Evolutionary conservation across 2,329 filamentous ascomycete genomes (phyloP), one percentile per base, ranked within the genome.

Genomic region (Akanthomyces uredinophilus): DNA sequence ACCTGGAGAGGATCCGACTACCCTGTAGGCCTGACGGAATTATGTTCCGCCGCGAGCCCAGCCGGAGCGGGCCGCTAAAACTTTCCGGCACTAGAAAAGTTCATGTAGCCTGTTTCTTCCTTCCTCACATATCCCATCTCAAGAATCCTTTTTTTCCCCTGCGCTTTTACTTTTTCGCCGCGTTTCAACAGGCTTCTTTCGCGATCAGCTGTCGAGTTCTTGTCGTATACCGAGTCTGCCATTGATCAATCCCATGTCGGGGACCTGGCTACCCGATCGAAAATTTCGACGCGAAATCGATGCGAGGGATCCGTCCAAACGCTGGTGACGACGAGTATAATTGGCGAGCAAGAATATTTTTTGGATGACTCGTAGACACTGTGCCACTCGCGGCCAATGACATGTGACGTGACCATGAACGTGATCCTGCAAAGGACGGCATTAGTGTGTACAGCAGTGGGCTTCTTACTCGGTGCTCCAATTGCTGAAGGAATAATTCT

Each of bases 391-490:
- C 6, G 16, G 22, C 10, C 35, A 29, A 46, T 47, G 37, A 53
- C 16, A 39, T 54, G 39, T 43, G 32, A 53, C 49, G 39, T 60
- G 58, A 53, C 16, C 2, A 22, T 47, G 41, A 47, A 14, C 14
- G 32, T 27, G 43, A 57, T 41, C 10, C 32, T 35, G n/a, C 39
- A 46, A 35, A 35, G 7, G 16, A 61, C 51, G 81, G 81, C 81
- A 83, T 83, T 74, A 76, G 81, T 84, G 81, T 84, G 81, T 84
- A 83, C 81, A 82, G 79, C 81, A 79, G 72, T 75, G 80, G 78
- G 79, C 78, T 75, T 74, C 59, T 68, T 72, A 65, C 69, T 72
- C 73, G 70, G 75, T 81, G 79, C 81, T 79, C 78, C 71, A 74
- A 70, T 77, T 80, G 81, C 78, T 83, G 81, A 83, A 83, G 81